Percentiles rank a stretch among this genome's conserved stretches.
Evolutionary conservation across 805 yeast species (phyloP).

Genomic region (Metschnikowia cubensis): DNA sequence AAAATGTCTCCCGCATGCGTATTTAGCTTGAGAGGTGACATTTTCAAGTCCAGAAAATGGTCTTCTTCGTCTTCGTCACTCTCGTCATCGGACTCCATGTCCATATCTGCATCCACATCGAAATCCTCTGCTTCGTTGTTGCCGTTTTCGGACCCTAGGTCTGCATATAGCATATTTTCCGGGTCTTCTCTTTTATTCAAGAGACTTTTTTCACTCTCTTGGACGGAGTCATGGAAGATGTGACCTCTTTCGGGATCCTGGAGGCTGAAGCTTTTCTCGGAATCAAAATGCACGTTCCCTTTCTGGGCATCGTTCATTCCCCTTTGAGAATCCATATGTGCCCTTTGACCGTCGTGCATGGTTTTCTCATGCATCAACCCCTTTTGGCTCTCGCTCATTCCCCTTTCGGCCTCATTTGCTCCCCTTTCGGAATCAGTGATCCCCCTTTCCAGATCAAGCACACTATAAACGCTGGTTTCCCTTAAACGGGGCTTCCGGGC

Average conservation of each 20-base stretch:
- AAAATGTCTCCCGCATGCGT: slow-evolving; percentile 6
- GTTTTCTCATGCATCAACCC: too few relatives aligned
- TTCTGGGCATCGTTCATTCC: background rate
- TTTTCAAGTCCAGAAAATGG: slow-evolving; percentile 4
- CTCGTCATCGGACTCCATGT: slow-evolving; percentile 10
- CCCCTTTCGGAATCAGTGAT: background rate
- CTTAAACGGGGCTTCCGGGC: slow-evolving; percentile 8
- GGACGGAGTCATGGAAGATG: too few relatives aligned
- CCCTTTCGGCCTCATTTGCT: background rate
- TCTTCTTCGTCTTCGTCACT: slow-evolving; percentile 19
- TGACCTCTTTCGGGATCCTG: too few relatives aligned
- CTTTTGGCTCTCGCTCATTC: too few relatives aligned
- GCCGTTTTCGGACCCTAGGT: background rate
- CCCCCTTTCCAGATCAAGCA: background rate
- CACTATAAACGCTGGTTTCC: slow-evolving; percentile 12
- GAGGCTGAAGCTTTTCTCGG: background rate
- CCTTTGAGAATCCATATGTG: too few relatives aligned
- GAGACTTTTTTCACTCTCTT: too few relatives aligned
- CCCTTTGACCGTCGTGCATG: too few relatives aligned
- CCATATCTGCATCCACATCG: slow-evolving; percentile 7
- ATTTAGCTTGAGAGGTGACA: slow-evolving; percentile 13
- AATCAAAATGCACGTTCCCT: background rate
- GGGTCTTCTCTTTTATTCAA: too few relatives aligned
- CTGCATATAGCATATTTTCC: too few relatives aligned
- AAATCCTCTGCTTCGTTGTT: background rate